phyloP scores from a whole-genome alignment of 768 basidiomycete species.

The Suillus alpinus region DNA sequence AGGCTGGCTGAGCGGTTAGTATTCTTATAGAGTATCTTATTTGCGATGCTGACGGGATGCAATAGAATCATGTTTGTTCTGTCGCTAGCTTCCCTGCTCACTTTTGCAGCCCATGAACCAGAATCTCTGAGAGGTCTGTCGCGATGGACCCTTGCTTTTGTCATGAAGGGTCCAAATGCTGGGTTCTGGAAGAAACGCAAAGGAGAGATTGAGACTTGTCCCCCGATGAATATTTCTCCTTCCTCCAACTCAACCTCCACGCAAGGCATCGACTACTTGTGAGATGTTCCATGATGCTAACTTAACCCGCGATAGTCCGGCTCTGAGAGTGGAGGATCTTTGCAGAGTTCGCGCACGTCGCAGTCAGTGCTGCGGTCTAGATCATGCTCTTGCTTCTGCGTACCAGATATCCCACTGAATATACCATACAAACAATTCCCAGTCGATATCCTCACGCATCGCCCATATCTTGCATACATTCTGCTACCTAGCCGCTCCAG shows the following conservation, averaged over 20 bases:
- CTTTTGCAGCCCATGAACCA: slow-evolving; percentile 58
- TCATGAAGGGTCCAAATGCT: slow-evolving; percentile 58
- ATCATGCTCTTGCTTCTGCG: no score
- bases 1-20: slow-evolving; percentile 55
- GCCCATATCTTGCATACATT: not conserved
- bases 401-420: not conserved
- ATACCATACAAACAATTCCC: not conserved
- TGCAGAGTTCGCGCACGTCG: not conserved
- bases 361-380: not conserved
- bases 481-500: slow-evolving; percentile 60
- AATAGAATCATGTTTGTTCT: slow-evolving; percentile 56
- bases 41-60: slow-evolving; percentile 12
- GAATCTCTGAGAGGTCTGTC: slow-evolving; percentile 70
- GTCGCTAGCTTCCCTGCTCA: slow-evolving; percentile 64
- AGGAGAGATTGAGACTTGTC: slow-evolving; percentile 9
- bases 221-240: slow-evolving; percentile 10
- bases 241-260: not conserved
- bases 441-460: not conserved
- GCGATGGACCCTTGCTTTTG: slow-evolving; percentile 66
- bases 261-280: not conserved
- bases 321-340: not conserved
- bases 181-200: slow-evolving; percentile 48
- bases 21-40: not conserved
- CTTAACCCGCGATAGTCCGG: not conserved
- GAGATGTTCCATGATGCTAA: no score